Evolutionary conservation across 768 basidiomycete genomes (phyloP), one percentile per base, ranked within the genome.

Genomic region (Nidula microcarpa): DNA sequence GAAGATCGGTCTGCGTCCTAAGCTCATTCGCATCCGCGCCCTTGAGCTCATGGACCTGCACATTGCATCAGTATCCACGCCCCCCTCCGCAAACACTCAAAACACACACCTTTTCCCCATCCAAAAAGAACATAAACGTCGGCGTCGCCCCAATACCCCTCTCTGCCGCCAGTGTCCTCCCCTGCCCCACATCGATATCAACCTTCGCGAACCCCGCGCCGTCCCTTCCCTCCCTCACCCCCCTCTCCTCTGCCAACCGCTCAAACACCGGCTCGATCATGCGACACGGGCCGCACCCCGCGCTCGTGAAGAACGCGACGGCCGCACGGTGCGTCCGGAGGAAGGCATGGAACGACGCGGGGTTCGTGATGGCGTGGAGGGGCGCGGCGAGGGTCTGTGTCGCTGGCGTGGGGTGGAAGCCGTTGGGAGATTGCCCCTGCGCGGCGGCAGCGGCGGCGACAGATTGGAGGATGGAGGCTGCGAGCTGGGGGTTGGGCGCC

Each of bases 241-340:
- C 75, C 61, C 87, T 88, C 59, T 80, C 80, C 53, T 76, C 76
- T 4, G 94, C 87, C 13, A 96, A 75, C 5, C 82, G 71, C 60
- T 94, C 90, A 57, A 94, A 95, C 1, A 84, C 74, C 0, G 94
- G 94, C 53, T 88, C 89, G 55, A 96, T 89, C 75, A 87, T 82
- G 52, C 80, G 74, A 70, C 94, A 95, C 0, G 94, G 91, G 2
- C 81, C 78, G 60, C 94, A 95, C 14, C 75, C 77, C 3, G 82
- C 73, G 14, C 84, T 84, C 0, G 91, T 93, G 72, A 94, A 96
- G 67, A 94, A 86, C 4, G 84, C 89, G 1, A 91, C 81, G 6
- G 87, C 84, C 5, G 84, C 91, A 4, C 81, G 76, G 57, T 95
- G 87, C 1, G 80, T 74, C 18, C 68, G 67, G 11, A 98, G 68